A percentile compares a stretch with the other conserved stretches of the same genome.
Evolutionary conservation across 75 land plant genomes (phyloP).

Genomic region (Sequoia sempervirens): DNA sequence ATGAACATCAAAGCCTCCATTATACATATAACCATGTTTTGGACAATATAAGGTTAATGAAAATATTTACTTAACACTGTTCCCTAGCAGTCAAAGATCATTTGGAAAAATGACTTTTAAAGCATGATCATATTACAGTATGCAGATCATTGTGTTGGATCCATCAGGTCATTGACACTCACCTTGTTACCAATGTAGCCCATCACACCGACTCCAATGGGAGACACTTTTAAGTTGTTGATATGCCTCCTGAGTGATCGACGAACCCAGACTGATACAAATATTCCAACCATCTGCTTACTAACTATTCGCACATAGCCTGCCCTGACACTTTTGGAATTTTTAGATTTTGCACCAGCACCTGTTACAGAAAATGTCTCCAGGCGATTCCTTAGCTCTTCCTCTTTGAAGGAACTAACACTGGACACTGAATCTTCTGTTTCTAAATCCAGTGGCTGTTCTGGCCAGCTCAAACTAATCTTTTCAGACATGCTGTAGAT

Average conservation of each 20-base stretch:
- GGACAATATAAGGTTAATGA: not conserved
- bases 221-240: constrained; percentile 80
- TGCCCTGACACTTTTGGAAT: constrained; percentile 22
- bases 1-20: constrained; percentile 3
- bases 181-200: constrained; percentile 98
- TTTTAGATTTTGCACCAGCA: constrained; percentile 25
- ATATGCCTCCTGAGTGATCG: constrained; percentile 64
- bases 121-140: constrained; percentile 4
- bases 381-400: constrained; percentile 11
- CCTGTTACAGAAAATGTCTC: constrained; percentile 18
- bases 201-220: constrained; percentile 93
- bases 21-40: not conserved
- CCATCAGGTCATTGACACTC: constrained; percentile 10
- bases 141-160: not conserved
- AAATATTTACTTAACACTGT: not conserved
- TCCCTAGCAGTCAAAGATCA: not conserved
- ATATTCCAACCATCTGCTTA: constrained; percentile 98
- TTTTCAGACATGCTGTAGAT: constrained; percentile 46
- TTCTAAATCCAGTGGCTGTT: constrained; percentile 47
- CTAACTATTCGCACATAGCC: constrained; percentile 75
- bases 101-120: not conserved
- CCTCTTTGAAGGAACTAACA: constrained; percentile 40
- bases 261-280: constrained; percentile 81
- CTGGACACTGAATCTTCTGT: constrained; percentile 23
- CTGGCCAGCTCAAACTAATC: constrained; percentile 66